Evolutionary conservation across 2,329 filamentous ascomycete species (phyloP).

Genomic region (Fusarium setosum): DNA sequence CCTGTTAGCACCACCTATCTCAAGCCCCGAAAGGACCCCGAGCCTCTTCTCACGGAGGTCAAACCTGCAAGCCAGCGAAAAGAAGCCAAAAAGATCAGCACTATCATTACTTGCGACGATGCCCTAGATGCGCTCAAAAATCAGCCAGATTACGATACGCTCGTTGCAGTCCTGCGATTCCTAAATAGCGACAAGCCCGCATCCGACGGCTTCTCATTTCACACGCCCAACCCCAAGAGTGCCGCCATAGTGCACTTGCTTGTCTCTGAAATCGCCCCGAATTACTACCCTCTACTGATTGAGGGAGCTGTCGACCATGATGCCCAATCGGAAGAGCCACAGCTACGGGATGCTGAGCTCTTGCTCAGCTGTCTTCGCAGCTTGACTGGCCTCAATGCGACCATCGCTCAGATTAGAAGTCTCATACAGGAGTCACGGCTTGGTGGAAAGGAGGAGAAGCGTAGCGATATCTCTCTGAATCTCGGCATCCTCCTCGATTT

Average conservation of each 20-base stretch:
- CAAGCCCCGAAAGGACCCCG: conserved; percentile 49
- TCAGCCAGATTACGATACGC: conserved; percentile 70
- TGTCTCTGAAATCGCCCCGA: conserved; percentile 79
- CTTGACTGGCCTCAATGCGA: conserved; percentile 81
- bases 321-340: conserved; percentile 8
- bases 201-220: conserved; percentile 39
- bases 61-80: conserved; percentile 32
- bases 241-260: conserved; percentile 82
- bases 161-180: conserved; percentile 65
- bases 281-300: conserved; percentile 80
- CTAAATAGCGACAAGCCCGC: conserved; percentile 51
- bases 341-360: conserved; percentile 54
- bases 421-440: conserved; percentile 65
- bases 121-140: conserved; percentile 69
- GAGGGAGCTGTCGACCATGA: conserved; percentile 50
- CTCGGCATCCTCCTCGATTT: conserved; percentile 58
- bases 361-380: conserved; percentile 77
- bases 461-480: conserved; percentile 57
- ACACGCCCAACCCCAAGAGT: conserved; percentile 70
- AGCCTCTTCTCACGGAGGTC: conserved; percentile 53
- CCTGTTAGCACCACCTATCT: conserved; percentile 65
- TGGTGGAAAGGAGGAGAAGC: conserved; percentile 50
- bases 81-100: conserved; percentile 1
- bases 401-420: conserved; percentile 75
- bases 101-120: conserved; percentile 55